These are phyloP conservation scores for Cercospora nicotianae DNA, from an alignment of 2,329 filamentous ascomycete genomes.

Conservation along the genomic window DNA sequence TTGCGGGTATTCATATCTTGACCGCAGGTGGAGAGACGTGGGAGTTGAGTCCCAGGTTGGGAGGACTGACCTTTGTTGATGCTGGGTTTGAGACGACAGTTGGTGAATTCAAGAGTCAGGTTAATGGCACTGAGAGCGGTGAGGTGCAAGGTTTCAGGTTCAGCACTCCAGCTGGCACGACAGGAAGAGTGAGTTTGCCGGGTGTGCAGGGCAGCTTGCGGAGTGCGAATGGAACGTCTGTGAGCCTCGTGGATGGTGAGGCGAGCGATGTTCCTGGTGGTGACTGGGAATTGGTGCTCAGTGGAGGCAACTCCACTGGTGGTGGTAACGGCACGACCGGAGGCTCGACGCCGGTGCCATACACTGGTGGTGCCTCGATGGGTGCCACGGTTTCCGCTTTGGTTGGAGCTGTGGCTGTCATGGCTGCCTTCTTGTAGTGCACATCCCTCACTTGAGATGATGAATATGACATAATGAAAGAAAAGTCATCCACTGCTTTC, in stretches of 20 bases:
- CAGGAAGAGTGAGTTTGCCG: constrained; percentile 36
- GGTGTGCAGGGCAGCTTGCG: constrained; percentile 45
- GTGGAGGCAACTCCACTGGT: background rate
- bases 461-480: background rate
- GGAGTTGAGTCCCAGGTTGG: constrained; percentile 48
- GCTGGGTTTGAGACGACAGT: constrained; percentile 50
- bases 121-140: constrained; percentile 32
- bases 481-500: background rate
- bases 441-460: background rate
- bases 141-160: constrained; percentile 27
- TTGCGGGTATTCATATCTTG: constrained; percentile 48
- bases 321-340: background rate
- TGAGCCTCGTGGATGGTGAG: constrained; percentile 30
- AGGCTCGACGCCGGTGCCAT: background rate
- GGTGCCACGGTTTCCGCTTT: background rate
- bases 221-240: constrained; percentile 36
- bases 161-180: constrained; percentile 36
- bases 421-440: background rate
- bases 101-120: constrained; percentile 44
- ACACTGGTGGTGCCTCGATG: constrained; percentile 1
- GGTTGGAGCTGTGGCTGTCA: background rate
- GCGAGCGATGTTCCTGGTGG: constrained; percentile 31
- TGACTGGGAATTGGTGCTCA: constrained; percentile 30
- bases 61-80: constrained; percentile 45
- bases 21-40: constrained; percentile 45